Evolutionary conservation across 163 green algal species (phyloP), one percentile per base, ranked within the genome.

Genomic region (Chlamydomonas reinhardtii): DNA sequence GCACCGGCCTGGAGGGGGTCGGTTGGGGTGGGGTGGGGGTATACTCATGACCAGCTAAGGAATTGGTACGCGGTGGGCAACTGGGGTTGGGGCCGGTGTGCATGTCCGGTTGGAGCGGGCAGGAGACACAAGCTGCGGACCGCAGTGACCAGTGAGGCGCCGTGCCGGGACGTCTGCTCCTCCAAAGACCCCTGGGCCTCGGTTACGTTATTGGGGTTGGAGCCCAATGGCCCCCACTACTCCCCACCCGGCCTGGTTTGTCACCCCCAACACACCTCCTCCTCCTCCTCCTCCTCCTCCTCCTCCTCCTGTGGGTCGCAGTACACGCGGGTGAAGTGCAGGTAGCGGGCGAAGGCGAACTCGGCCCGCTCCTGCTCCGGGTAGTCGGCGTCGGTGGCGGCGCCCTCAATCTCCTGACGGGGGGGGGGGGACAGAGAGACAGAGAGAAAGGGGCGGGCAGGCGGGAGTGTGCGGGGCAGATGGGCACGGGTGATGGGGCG

Each of bases 271-370:
- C 43, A 74, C 62, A 84, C n/a, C 32, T 68, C 73, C 29, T 77
- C 32, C 48, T 37, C 27, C 31, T 82, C 32, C 66, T 32, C 24
- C 27, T 24, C 66, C 24, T 74, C 39, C 68, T 88, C 65, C 31
- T 73, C 66, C 16, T 64, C 66, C 17, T 73, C 52, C 34, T 77
- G 22, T 39, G 91, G 90, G 82, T 98, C 95, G 2, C 56, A 74
- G 73, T 94, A 98, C 19, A 95, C 94, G 0, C 96, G 87, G 2
- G 95, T 95, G 22, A 96, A 62, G 25, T 97, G 75, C 5, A 98
- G 76, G 89, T 93, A 98, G n/a, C 94, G 89, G 54, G 92, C 84
- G 62, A 97, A 95, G 37, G 87, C 83, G 83, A 95, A 98, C 19
- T 83, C 79, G 22, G 94, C 75, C 0, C 93, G 89, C 73, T 89